phyloP scores from a whole-genome alignment of 176 grass and related monocot species.

The Juncus inflexus region DNA sequence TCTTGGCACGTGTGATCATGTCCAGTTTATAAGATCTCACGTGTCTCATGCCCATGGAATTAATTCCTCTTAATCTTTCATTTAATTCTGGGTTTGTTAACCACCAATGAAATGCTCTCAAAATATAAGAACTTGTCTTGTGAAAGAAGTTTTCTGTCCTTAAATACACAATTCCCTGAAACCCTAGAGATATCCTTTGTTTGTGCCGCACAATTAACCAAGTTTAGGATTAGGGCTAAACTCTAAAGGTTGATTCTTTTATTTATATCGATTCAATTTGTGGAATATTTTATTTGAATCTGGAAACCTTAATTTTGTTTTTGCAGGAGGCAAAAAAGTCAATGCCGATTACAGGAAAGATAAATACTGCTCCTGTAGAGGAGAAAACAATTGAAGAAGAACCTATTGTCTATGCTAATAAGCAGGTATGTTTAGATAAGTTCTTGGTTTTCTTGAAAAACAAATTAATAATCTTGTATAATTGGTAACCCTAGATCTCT shows the following conservation, averaged over 20 bases:
- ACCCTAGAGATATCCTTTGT: too few relatives aligned
- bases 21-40: too few relatives aligned
- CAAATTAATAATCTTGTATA: neutral
- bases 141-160: too few relatives aligned
- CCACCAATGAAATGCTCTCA: too few relatives aligned
- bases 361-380: conserved; percentile 57
- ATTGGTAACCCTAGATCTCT: neutral
- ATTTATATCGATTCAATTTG: neutral
- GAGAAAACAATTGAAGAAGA: conserved; percentile 82
- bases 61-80: too few relatives aligned
- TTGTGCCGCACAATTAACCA: neutral
- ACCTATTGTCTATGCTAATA: conserved; percentile 69
- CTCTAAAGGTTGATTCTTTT: too few relatives aligned
- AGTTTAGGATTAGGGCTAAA: neutral
- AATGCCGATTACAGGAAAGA: conserved; percentile 57
- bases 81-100: too few relatives aligned
- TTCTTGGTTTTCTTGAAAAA: conserved; percentile 8
- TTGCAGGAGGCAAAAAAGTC: conserved; percentile 71
- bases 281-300: neutral
- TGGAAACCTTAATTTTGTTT: neutral
- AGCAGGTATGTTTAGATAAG: conserved; percentile 42
- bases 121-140: too few relatives aligned
- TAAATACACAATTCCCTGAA: too few relatives aligned
- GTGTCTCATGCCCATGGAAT: too few relatives aligned
- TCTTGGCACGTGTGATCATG: too few relatives aligned